A percentile compares a stretch with the other conserved stretches of the same genome.
Evolutionary conservation across 2,329 filamentous ascomycete genomes (phyloP).

Genomic region (Neonectria coccinea): DNA sequence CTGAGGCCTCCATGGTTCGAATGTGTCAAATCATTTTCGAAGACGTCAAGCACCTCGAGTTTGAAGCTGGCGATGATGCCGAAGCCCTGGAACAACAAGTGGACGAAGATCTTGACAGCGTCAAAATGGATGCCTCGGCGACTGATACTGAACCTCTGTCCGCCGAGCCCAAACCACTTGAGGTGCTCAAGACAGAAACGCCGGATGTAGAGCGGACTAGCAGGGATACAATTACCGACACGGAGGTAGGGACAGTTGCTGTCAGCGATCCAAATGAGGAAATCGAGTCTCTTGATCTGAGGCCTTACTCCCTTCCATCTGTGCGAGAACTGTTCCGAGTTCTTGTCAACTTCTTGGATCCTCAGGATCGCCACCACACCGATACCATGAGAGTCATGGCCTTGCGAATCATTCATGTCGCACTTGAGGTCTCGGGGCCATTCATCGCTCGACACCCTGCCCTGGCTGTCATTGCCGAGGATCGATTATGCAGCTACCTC

Average conservation of each 20-base stretch:
- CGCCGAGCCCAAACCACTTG: slow-evolving; percentile 34
- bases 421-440: slow-evolving; percentile 93
- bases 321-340: slow-evolving; percentile 95
- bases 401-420: slow-evolving; percentile 94
- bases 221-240: slow-evolving; percentile 65
- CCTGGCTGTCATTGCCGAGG: slow-evolving; percentile 87
- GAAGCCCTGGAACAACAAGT: slow-evolving; percentile 74
- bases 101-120: slow-evolving; percentile 75
- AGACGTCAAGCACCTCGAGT: slow-evolving; percentile 83
- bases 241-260: slow-evolving; percentile 46
- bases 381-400: slow-evolving; percentile 98
- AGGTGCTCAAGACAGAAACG: slow-evolving; percentile 30
- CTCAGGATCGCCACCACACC: slow-evolving; percentile 90
- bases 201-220: slow-evolving; percentile 50
- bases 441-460: slow-evolving; percentile 94
- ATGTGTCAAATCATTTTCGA: slow-evolving; percentile 99
- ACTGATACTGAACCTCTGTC: slow-evolving; percentile 38
- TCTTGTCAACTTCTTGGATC: slow-evolving; percentile 91
- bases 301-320: slow-evolving; percentile 92
- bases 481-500: slow-evolving; percentile 91
- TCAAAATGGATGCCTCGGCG: slow-evolving; percentile 77
- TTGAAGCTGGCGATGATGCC: slow-evolving; percentile 76
- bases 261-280: slow-evolving; percentile 53
- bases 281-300: slow-evolving; percentile 69
- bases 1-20: slow-evolving; percentile 96